A percentile compares a stretch with the other conserved stretches of the same genome.
Conservation (phyloP, 805 yeast genomes). For the Priceomyces medius region DNA sequence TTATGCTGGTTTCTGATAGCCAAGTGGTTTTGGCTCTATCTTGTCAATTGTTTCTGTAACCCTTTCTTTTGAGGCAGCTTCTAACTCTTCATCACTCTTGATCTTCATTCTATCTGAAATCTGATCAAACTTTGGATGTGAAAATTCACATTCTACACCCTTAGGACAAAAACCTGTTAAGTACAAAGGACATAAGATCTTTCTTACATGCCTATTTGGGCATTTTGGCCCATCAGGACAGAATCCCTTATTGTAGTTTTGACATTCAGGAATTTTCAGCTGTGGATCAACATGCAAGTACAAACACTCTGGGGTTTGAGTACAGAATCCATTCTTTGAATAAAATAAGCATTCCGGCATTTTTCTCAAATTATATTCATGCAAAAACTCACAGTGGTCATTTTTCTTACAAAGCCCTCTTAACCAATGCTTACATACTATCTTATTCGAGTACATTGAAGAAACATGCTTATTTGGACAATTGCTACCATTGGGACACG, state of each 20-base stretch:
- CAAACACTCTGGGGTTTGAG: conserved; percentile 91
- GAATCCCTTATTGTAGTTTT: conserved; percentile 80
- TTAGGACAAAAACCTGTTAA: conserved; percentile 91
- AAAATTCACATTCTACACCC: conserved; percentile 72
- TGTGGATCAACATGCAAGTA: conserved; percentile 90
- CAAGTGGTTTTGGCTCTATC: conserved; percentile 4
- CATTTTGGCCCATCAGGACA: conserved; percentile 92
- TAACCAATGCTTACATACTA: conserved; percentile 98
- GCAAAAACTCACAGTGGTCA: conserved; percentile 92
- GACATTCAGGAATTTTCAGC: conserved; percentile 84
- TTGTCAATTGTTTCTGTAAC: conserved; percentile 5
- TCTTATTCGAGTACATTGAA: conserved; percentile 47
- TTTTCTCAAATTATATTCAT: conserved; percentile 88
- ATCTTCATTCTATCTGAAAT: conserved; percentile 42
- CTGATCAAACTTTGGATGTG: conserved; percentile 79
- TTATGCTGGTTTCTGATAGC: conserved; percentile 1
- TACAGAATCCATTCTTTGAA: conserved; percentile 79
- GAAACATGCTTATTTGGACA: conserved; percentile 87
- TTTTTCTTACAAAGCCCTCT: conserved; percentile 96
- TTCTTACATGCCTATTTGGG: conserved; percentile 73
- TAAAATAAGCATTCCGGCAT: conserved; percentile 97
- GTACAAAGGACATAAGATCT: conserved; percentile 73
- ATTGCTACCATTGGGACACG: conserved; percentile 81
- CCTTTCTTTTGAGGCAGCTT: conserved; percentile 3
- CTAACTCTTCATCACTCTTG: conserved; percentile 37